These are phyloP conservation scores for Fistulinella cinereoalba DNA, from an alignment of 1,284 basidiomycete genomes.

Conservation along the genomic window DNA sequence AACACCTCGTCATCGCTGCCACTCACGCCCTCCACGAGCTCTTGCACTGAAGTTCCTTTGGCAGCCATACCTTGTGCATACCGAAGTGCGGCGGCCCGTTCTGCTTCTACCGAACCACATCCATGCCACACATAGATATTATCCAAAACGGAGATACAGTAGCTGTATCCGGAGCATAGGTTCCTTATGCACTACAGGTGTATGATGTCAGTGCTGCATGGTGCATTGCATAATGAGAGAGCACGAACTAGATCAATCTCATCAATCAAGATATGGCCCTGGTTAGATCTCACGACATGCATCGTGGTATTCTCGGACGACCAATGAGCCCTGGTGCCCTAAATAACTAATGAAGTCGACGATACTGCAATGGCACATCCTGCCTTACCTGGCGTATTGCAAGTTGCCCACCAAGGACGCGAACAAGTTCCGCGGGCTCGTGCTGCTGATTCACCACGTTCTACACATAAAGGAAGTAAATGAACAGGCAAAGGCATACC, in stretches of 20 bases:
- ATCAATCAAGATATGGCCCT: slow-evolving; percentile 60
- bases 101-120: slow-evolving; percentile 54
- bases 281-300: slow-evolving; percentile 59
- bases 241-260: slow-evolving; percentile 66
- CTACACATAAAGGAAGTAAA: no score
- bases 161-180: slow-evolving; percentile 77
- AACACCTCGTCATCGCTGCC: slow-evolving; percentile 69
- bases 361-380: slow-evolving; percentile 3
- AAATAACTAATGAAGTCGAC: slow-evolving; percentile 3
- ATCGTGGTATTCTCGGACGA: slow-evolving; percentile 74
- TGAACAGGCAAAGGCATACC: no score
- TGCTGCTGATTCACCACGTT: slow-evolving; percentile 52
- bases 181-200: slow-evolving; percentile 55
- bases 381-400: slow-evolving; percentile 60
- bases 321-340: slow-evolving; percentile 74
- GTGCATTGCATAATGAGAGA: neutral
- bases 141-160: slow-evolving; percentile 66
- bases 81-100: slow-evolving; percentile 56
- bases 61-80: slow-evolving; percentile 54
- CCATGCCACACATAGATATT: slow-evolving; percentile 79
- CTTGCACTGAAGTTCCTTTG: slow-evolving; percentile 42
- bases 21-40: slow-evolving; percentile 60
- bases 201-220: slow-evolving; percentile 4
- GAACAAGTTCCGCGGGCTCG: slow-evolving; percentile 61
- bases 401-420: slow-evolving; percentile 62